Evolutionary conservation across 345 rosid genomes (phyloP), one percentile per base, ranked within the genome.

Genomic region (Cardamine chenopodiifolia): DNA sequence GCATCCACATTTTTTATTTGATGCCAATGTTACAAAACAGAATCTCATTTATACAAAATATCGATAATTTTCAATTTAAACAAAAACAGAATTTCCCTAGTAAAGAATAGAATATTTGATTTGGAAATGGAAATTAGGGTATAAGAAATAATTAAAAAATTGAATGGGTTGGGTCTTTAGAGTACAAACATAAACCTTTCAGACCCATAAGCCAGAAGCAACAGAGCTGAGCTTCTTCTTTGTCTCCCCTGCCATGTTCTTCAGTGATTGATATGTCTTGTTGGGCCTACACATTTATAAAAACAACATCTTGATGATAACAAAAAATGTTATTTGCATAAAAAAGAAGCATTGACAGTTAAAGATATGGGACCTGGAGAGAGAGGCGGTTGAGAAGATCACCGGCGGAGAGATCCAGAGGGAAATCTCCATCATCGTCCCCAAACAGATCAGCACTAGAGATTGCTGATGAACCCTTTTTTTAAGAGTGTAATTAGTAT

Each of bases 361-460:
- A 47, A 14, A 1, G 12, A 67, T 28, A 23, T 7, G 18, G 31
- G 32, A 96, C 99, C 98, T 95, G 99, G 86, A 89, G 90, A 32
- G 99, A 92, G 48, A 95, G 80, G 49, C 98, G 87, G 74, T 85
- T 90, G 66, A 95, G 80, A 56, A 95, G 92, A 74, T 95, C 98
- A 68, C 96, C 83, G 19, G 99, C 91, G 70, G 90, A 77, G 77
- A 92, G 81, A 79, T 95, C 98, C 31, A 89, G 50, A 13, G 93
- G 66, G 45, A 85, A 39, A 63, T 86, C 59, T 59, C 86, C 90
- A 12, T 75, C 32, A 32, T 20, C 40, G 26, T 85, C 55, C 56
- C 99, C 98, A 71, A 92, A 95, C 60, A 92, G 90, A 80, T 92
- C 99, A 58, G 97, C 97, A 80, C 99, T 92, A 69, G 99, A 95